A percentile compares a stretch with the other conserved stretches of the same genome.
These are phyloP conservation scores for Biscogniauxia sp. DNA, from an alignment of 2,329 filamentous ascomycete species.

Conservation along the genomic window DNA sequence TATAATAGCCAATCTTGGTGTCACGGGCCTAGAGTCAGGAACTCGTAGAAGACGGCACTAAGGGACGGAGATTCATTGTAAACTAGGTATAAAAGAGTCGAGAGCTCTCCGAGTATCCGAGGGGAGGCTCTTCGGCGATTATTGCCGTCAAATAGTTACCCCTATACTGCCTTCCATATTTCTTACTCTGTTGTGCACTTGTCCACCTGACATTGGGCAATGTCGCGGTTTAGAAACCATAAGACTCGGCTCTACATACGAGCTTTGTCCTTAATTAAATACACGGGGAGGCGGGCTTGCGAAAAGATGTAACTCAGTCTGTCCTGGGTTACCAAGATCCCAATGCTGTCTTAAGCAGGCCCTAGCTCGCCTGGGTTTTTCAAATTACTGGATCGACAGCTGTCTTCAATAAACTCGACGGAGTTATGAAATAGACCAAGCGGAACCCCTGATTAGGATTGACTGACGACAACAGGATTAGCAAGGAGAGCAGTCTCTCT, in stretches of 20 bases:
- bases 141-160: too few species aligned
- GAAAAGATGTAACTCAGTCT: not conserved
- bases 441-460: not conserved
- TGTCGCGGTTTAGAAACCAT: not conserved
- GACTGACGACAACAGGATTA: not conserved
- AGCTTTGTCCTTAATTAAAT: not conserved
- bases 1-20: too few species aligned
- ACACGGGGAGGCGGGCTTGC: not conserved
- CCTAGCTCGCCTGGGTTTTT: constrained; percentile 36
- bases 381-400: constrained; percentile 38
- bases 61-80: too few species aligned
- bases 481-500: constrained; percentile 39
- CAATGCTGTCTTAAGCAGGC: constrained; percentile 23
- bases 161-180: too few species aligned
- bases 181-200: too few species aligned
- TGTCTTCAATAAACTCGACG: constrained; percentile 44
- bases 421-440: constrained; percentile 40
- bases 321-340: not conserved
- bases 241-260: not conserved
- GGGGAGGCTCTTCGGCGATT: too few species aligned
- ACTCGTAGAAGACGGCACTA: too few species aligned
- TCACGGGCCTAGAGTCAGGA: too few species aligned
- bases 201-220: too few species aligned
- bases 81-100: too few species aligned
- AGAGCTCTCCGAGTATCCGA: too few species aligned